Evolutionary conservation across 2,329 filamentous ascomycete species (phyloP).

Genomic region (Thermothelomyces thermophilus): DNA sequence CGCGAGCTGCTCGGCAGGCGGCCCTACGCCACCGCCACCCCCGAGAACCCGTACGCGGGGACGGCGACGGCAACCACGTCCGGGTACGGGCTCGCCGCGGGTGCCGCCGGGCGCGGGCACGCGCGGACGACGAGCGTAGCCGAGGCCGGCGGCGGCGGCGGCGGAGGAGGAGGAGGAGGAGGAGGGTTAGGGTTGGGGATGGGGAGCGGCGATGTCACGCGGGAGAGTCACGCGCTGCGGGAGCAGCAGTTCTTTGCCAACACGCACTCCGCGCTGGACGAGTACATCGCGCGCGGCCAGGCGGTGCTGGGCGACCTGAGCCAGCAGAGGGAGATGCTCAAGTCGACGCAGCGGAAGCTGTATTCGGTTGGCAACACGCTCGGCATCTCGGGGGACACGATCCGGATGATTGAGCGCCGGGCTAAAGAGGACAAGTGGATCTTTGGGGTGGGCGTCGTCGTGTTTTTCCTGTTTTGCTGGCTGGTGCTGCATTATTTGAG

Average conservation of each 20-base stretch:
- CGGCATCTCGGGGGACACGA: constrained; percentile 90
- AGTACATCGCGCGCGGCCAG: constrained; percentile 86
- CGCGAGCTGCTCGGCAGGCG: constrained; percentile 79
- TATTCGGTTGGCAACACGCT: constrained; percentile 93
- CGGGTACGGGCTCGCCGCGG: constrained; percentile 21
- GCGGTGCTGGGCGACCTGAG: constrained; percentile 84
- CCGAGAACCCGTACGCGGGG: constrained; percentile 78
- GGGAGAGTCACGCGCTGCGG: constrained; percentile 76
- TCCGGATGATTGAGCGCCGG: constrained; percentile 88
- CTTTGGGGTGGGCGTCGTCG: constrained; percentile 76
- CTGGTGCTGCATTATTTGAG: constrained; percentile 78
- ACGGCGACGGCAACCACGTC: constrained; percentile 18
- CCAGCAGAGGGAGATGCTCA: constrained; percentile 87
- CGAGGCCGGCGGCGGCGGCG: constrained; percentile 28
- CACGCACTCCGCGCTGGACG: constrained; percentile 81
- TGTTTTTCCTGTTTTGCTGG: constrained; percentile 92
- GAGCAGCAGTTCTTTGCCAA: constrained; percentile 83
- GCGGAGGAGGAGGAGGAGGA: no score
- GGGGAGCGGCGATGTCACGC: constrained; percentile 55
- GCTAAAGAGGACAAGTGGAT: constrained; percentile 98
- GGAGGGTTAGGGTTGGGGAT: constrained; percentile 39
- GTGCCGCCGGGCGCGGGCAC: constrained; percentile 23
- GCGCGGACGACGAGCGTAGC: constrained; percentile 38
- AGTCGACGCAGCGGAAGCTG: constrained; percentile 83
- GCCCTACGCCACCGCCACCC: constrained; percentile 69